Conservation (phyloP, 768 basidiomycete genomes). For the Agrocybe pediades region DNA sequence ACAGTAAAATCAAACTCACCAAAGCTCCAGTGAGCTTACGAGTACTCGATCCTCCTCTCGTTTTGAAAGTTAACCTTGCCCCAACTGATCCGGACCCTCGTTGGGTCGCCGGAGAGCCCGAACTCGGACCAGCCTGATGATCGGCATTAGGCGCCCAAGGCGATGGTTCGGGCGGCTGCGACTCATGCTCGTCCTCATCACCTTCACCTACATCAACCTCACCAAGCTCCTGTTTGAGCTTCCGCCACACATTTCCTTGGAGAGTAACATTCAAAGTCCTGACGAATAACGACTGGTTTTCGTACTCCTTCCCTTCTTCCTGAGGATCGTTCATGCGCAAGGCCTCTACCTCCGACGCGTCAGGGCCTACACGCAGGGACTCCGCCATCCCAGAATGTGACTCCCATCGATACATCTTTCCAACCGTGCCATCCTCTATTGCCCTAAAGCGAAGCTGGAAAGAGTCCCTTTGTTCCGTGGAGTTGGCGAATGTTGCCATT, state of each 20-base stretch:
- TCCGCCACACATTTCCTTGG: slow-evolving; percentile 1
- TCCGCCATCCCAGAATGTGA: slow-evolving; percentile 8
- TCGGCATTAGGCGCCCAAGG: neutral
- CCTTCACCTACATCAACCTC: neutral
- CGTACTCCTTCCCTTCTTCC: neutral
- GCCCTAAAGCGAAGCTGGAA: slow-evolving; percentile 8
- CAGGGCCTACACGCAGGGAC: slow-evolving; percentile 2
- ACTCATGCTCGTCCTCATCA: neutral
- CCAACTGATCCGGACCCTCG: neutral
- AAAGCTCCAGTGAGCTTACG: neutral
- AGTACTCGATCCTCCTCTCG: neutral
- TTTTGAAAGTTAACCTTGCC: neutral
- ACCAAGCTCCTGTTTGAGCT: neutral
- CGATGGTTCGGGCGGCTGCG: neutral
- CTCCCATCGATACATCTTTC: slow-evolving; percentile 9
- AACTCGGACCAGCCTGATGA: no score
- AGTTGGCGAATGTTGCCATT: slow-evolving; percentile 17
- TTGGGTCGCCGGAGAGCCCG: neutral
- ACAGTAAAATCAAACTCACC: neutral
- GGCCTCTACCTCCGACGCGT: neutral
- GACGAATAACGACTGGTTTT: slow-evolving; percentile 10
- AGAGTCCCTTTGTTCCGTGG: slow-evolving; percentile 1
- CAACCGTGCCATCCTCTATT: neutral
- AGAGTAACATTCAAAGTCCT: slow-evolving; percentile 8
- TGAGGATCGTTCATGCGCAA: slow-evolving; percentile 1